Base-by-base conservation (phyloP, 257 asterid species). In the Gentiana straminea region DNA sequence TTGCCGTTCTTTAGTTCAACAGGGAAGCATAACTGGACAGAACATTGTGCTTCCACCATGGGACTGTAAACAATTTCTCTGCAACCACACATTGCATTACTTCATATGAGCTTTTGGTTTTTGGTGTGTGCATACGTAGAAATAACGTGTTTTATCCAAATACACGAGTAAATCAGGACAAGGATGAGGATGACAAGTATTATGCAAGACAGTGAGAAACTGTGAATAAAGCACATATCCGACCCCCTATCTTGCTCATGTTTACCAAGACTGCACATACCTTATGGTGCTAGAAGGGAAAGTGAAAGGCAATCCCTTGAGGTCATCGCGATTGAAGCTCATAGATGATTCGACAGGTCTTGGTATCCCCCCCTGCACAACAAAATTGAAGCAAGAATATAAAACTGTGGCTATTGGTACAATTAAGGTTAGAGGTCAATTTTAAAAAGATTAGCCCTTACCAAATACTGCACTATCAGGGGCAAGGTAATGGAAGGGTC, bases 31-130 rank as follows among this genome's bases (percentile, higher is more conserved):
- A 89, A 71, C 73, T 89, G 95, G 73, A 89, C 97, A 0, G 89
- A 89, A 73, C 97, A 89, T 75, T 89, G 97, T 71, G 94, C 95
- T 77, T 89, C 93, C 65, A 89, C 94, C 97, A 89, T 89, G 67
- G 94, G 97, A 70, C 97, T 89, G 60, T 73, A 65, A 55, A 89
- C 97, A 66, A 84, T 84, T 77, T 89, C 94, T 74, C 97, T 89
- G 69, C 64, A 75, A 77, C 62, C 60, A 69, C 36, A 81, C 56
- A 60, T 38, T 60, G 51, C 38, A 62, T 45, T 76, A 64, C 49
- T 76, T 55, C 51, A 43, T 43, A 24, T 61, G 46, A 55, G 60
- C 68, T 50, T 52, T 52, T 48, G 56, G 49, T 43, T 54, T 59
- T 47, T 5, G 12, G 24, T 12, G 12, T 4, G 3, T 12, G 33